Base-by-base conservation (phyloP, 1,284 basidiomycete genomes). In the Fomitiporia mediterranea region DNA sequence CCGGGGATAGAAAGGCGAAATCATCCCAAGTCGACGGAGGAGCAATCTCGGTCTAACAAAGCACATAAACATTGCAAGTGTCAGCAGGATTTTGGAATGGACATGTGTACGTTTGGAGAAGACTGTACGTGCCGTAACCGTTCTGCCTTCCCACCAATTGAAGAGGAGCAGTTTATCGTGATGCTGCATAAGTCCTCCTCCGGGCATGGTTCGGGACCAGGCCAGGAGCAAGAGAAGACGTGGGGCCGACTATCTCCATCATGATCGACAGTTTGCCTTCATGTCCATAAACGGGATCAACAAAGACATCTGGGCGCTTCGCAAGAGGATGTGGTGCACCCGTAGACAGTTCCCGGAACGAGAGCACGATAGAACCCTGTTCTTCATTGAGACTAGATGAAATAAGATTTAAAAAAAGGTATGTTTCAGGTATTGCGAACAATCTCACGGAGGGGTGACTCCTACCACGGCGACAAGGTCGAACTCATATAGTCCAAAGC, bases 201-300 rank as follows among this genome's bases (percentile, higher is more conserved):
- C n/a, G n/a, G n/a, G 28, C 52, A 40, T 62, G 47, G 55, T 55
- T 21, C 55, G 54, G 4, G 60, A 62, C 53, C 65, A 65, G n/a
- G 71, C 69, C 11, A 75, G 65, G 13, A 78, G 63, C 3, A 81
- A 68, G 3, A 73, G 74, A 2, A 81, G 66, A 50, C 76, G 69
- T 15, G 74, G n/a, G 69, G 3, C 77, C 78, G 7, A 78, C 73
- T 51, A 79, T 76, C 60, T 79, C 77, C 46, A 79, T 72, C 17
- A 73, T 71, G 34, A 78, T 67, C 25, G 58, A 56, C 35, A 49
- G 13, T 19, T 53, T 56, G 4, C 48, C 43, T 25, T 28, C 4
- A 67, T 62, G 3, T 71, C 73, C 3, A 58, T 51, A 0, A 63
- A 62, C 50, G 32, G 63, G 67, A 4, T 62, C 57, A 13, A 77